phyloP scores from a whole-genome alignment of 768 basidiomycete genomes.

The Bullera alba region DNA sequence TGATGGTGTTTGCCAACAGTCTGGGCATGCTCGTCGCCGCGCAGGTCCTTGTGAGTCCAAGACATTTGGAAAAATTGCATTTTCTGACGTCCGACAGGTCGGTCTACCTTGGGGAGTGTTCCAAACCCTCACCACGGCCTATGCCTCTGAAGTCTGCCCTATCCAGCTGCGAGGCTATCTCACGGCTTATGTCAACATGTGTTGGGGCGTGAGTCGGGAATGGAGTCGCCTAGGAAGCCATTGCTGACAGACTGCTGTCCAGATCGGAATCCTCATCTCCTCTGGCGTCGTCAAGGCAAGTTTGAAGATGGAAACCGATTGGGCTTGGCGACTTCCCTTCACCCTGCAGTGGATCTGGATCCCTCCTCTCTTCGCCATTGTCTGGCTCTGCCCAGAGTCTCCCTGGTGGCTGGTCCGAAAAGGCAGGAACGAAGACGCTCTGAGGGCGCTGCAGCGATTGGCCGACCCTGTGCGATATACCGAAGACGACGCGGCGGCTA shows the following conservation, averaged over 20 bases:
- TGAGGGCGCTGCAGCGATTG: constrained; percentile 12
- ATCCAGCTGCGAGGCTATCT: constrained; percentile 33
- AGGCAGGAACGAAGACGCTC: constrained; percentile 23
- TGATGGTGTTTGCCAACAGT: constrained; percentile 7
- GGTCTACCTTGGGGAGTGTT: neutral
- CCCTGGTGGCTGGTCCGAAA: constrained; percentile 39
- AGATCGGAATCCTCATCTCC: constrained; percentile 27
- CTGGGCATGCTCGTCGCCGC: constrained; percentile 9
- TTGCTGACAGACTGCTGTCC: too few relatives aligned
- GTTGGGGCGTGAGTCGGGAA: constrained; percentile 19
- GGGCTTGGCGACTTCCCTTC: constrained; percentile 6
- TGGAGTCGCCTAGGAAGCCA: too few relatives aligned
- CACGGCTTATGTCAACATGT: constrained; percentile 37
- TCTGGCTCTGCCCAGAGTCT: constrained; percentile 36
- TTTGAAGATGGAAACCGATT: neutral
- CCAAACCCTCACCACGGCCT: constrained; percentile 24
- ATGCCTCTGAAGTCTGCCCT: constrained; percentile 33
- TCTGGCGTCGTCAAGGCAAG: constrained; percentile 24
- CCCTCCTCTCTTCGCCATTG: constrained; percentile 25
- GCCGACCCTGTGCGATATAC: constrained; percentile 27
- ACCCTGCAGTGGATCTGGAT: constrained; percentile 37
- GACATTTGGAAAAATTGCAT: neutral
- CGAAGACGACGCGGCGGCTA: constrained; percentile 16
- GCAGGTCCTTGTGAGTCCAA: constrained; percentile 15
- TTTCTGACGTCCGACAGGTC: neutral